Conservation (phyloP, 2,329 filamentous ascomycete species). For the Talaromyces sp. region DNA sequence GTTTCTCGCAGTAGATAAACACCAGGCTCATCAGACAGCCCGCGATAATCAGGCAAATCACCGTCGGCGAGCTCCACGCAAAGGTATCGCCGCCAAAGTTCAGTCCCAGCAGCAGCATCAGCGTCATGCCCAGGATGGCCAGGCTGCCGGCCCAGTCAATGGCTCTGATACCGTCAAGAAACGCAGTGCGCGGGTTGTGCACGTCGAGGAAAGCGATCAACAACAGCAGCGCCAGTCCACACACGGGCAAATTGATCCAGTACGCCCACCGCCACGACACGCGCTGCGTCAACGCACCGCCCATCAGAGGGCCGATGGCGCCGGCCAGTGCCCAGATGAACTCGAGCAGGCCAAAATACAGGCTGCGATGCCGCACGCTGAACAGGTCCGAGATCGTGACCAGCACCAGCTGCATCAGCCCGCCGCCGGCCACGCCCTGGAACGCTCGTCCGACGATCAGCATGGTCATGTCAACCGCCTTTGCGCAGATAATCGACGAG, state of each 20-base stretch:
- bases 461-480: constrained; percentile 45
- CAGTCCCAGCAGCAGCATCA: constrained; percentile 51
- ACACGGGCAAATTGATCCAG: constrained; percentile 53
- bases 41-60: constrained; percentile 53
- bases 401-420: constrained; percentile 49
- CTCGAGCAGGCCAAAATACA: constrained; percentile 50
- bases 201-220: constrained; percentile 52
- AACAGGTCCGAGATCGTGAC: constrained; percentile 56
- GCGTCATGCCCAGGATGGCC: constrained; percentile 47
- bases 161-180: constrained; percentile 47
- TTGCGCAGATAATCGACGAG: constrained; percentile 48
- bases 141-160: constrained; percentile 53
- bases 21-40: constrained; percentile 45
- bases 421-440: constrained; percentile 53
- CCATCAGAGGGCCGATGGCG: constrained; percentile 27
- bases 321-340: constrained; percentile 54
- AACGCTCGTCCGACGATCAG: constrained; percentile 51
- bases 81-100: constrained; percentile 49
- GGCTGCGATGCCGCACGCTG: constrained; percentile 43
- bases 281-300: constrained; percentile 31
- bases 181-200: constrained; percentile 50
- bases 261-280: constrained; percentile 52
- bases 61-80: constrained; percentile 51
- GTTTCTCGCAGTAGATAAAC: constrained; percentile 61
- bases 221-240: constrained; percentile 45